Evolutionary conservation across 2,329 filamentous ascomycete genomes (phyloP).

Genomic region (Neodidymelliopsis sp.): DNA sequence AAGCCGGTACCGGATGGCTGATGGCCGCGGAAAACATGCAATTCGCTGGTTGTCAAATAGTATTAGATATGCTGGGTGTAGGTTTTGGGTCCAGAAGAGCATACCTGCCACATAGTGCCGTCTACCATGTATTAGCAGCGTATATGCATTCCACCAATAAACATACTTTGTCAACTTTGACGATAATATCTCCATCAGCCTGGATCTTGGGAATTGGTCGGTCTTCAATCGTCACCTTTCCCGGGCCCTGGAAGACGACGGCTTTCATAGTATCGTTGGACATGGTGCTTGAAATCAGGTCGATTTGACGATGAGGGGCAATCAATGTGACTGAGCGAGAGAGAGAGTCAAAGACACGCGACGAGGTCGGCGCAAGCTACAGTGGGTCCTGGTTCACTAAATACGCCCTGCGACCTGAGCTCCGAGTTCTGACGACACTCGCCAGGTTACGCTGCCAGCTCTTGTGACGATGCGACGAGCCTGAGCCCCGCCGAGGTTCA

Average conservation of each 20-base stretch:
- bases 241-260: constrained; percentile 83
- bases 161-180: constrained; percentile 74
- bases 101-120: constrained; percentile 88
- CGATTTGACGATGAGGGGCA: neutral
- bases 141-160: neutral
- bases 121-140: constrained; percentile 45
- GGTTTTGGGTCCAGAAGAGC: neutral
- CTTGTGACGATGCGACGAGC: constrained; percentile 22
- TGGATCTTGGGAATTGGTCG: constrained; percentile 78
- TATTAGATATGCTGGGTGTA: constrained; percentile 7
- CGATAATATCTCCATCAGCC: constrained; percentile 76
- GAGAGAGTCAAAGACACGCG: neutral
- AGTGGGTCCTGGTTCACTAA: constrained; percentile 14
- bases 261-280: constrained; percentile 73
- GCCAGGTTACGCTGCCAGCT: constrained; percentile 10
- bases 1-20: constrained; percentile 71
- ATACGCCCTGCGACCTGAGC: constrained; percentile 15
- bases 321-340: neutral
- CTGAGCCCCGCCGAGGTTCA: constrained; percentile 36
- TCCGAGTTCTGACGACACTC: constrained; percentile 21
- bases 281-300: constrained; percentile 18
- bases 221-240: constrained; percentile 78
- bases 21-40: constrained; percentile 86
- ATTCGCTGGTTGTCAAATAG: constrained; percentile 65
- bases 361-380: neutral